phyloP scores from a whole-genome alignment of 495 filamentous ascomycete species.

The Penicillium coprophilum region DNA sequence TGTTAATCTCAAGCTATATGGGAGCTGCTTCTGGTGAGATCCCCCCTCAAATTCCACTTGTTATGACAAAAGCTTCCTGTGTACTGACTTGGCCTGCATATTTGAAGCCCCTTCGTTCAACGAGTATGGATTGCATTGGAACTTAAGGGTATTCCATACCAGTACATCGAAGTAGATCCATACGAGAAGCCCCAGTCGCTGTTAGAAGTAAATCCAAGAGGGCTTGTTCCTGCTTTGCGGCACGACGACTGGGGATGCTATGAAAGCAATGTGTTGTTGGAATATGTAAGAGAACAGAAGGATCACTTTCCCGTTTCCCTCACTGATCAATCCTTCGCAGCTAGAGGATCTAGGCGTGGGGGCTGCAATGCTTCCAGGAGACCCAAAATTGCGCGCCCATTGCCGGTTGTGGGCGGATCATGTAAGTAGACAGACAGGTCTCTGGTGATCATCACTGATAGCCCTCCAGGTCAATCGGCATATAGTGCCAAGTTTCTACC shows the following conservation, averaged over 20 bases:
- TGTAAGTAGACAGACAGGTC: conserved; percentile 47
- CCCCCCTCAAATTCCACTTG: background rate
- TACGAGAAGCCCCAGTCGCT: conserved; percentile 77
- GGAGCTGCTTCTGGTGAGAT: conserved; percentile 88
- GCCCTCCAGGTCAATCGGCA: conserved; percentile 69
- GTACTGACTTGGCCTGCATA: conserved; percentile 8
- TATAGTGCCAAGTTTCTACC: conserved; percentile 81
- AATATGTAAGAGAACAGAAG: conserved; percentile 64
- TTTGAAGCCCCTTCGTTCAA: conserved; percentile 73
- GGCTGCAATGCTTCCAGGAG: conserved; percentile 57
- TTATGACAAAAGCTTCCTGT: background rate
- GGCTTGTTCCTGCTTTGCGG: conserved; percentile 78
- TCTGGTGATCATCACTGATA: conserved; percentile 20
- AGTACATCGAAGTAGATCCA: conserved; percentile 90
- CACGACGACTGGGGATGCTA: conserved; percentile 87
- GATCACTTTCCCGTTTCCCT: background rate
- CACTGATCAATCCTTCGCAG: conserved; percentile 36
- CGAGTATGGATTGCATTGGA: conserved; percentile 97
- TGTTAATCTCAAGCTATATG: conserved; percentile 75
- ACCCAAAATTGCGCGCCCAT: conserved; percentile 70
- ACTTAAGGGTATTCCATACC: conserved; percentile 75
- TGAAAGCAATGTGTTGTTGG: conserved; percentile 83
- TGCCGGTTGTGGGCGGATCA: conserved; percentile 87
- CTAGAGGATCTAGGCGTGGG: conserved; percentile 74
- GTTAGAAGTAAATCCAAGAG: conserved; percentile 84